A percentile compares a stretch with the other conserved stretches of the same genome.
These are phyloP conservation scores for Effrenium voratum DNA, from an alignment of 73 alveolate species.

Conservation along the genomic window DNA sequence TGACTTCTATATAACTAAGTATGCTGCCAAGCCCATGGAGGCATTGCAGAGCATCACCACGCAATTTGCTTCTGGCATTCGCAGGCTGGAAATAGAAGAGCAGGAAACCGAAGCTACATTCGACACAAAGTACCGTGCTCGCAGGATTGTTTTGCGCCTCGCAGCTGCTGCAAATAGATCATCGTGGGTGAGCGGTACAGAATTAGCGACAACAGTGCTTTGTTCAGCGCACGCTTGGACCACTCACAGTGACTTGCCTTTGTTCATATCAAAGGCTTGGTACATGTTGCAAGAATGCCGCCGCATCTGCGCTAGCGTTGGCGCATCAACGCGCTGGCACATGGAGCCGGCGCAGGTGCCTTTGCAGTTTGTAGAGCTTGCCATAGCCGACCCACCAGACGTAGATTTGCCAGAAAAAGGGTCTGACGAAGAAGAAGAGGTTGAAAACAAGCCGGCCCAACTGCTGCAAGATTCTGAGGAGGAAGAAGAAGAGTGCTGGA, in stretches of 20 bases:
- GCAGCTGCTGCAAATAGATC: not conserved
- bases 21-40: constrained; percentile 3
- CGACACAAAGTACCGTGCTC: not conserved
- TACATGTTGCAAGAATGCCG: not conserved
- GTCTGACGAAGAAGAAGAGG: not conserved
- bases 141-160: not conserved
- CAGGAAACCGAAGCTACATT: not conserved
- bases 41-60: not conserved
- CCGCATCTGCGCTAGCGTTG: not conserved
- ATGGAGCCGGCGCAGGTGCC: not conserved
- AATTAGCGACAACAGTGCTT: not conserved
- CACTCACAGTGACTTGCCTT: not conserved
- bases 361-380: not conserved
- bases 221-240: not conserved
- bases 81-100: not conserved
- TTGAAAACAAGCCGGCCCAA: not conserved
- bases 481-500: not conserved
- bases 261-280: not conserved
- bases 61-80: constrained; percentile 2
- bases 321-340: not conserved
- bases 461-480: not conserved
- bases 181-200: constrained; percentile 2
- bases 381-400: not conserved
- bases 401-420: not conserved
- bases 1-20: constrained; percentile 21